These are phyloP conservation scores for Melanogaster broomeanus DNA, from an alignment of 768 basidiomycete species.

Conservation along the genomic window DNA sequence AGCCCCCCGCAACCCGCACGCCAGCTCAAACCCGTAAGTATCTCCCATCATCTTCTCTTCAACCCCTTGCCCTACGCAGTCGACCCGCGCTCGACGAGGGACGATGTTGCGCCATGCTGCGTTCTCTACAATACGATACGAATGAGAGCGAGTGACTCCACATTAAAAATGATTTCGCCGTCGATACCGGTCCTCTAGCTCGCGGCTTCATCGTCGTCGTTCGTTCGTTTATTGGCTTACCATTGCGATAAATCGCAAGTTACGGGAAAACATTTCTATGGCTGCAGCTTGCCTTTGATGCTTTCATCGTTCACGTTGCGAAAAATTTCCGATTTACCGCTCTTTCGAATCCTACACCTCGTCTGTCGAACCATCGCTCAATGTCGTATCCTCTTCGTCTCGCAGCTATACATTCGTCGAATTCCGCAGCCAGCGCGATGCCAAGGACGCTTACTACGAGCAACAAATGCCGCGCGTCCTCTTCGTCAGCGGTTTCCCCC, in stretches of 20 bases:
- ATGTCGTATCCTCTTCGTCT: constrained; percentile 45
- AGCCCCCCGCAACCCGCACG: constrained; percentile 77
- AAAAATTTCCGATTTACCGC: constrained; percentile 27
- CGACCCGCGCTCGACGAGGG: constrained; percentile 37
- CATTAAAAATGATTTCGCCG: constrained; percentile 17
- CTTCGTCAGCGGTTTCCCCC: no score
- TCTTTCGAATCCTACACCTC: constrained; percentile 39
- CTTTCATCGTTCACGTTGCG: constrained; percentile 24
- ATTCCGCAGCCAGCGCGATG: constrained; percentile 75
- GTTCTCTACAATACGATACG: constrained; percentile 24
- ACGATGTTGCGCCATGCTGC: constrained; percentile 27
- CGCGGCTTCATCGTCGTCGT: constrained; percentile 31
- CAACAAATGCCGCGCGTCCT: no score
- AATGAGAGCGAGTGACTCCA: constrained; percentile 32
- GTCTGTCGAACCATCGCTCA: constrained; percentile 54
- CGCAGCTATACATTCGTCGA: constrained; percentile 87
- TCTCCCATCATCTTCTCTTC: constrained; percentile 18
- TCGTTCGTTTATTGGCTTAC: constrained; percentile 21
- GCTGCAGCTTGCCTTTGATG: constrained; percentile 26
- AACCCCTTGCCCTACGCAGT: constrained; percentile 39
- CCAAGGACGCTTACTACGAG: constrained; percentile 84
- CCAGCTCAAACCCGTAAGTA: constrained; percentile 83
- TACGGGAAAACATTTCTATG: constrained; percentile 30
- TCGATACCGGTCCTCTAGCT: constrained; percentile 32
- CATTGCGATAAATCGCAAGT: constrained; percentile 27